These are phyloP conservation scores for Daldinia concentrica DNA, from an alignment of 495 filamentous ascomycete genomes.

Conservation along the genomic window DNA sequence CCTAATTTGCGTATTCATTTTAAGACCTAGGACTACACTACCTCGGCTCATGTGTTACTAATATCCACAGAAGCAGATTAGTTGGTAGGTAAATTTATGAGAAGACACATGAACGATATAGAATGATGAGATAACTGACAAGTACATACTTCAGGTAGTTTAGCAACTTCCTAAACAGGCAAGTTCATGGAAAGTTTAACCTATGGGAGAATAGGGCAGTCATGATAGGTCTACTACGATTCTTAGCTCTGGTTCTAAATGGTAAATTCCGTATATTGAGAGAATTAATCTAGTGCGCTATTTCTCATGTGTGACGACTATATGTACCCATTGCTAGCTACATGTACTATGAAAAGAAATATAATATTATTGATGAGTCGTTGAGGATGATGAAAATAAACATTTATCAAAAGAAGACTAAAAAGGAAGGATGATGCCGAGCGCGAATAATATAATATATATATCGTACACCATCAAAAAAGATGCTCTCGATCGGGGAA, in stretches of 20 bases:
- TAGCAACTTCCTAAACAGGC: neutral
- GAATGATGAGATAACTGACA: neutral
- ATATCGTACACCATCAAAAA: slow-evolving; percentile 9
- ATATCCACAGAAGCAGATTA: neutral
- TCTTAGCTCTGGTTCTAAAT: neutral
- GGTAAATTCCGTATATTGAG: neutral
- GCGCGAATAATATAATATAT: too few species aligned
- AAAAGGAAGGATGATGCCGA: too few species aligned
- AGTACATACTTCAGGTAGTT: neutral
- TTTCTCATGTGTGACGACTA: too few species aligned
- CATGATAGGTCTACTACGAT: neutral
- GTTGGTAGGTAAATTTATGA: neutral
- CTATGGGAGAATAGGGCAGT: neutral
- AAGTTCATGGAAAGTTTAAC: neutral
- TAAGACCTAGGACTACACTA: neutral
- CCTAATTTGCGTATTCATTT: neutral
- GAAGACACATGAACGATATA: neutral
- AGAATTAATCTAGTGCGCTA: neutral
- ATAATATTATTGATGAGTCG: too few species aligned
- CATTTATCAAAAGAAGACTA: too few species aligned
- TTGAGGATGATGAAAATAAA: too few species aligned
- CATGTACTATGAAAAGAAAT: too few species aligned
- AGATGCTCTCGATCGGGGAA: slow-evolving; percentile 52
- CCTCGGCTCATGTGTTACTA: neutral
- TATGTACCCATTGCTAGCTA: too few species aligned